These are phyloP conservation scores for Rhizopogon sp. DNA, from an alignment of 768 basidiomycete genomes.

Conservation along the genomic window DNA sequence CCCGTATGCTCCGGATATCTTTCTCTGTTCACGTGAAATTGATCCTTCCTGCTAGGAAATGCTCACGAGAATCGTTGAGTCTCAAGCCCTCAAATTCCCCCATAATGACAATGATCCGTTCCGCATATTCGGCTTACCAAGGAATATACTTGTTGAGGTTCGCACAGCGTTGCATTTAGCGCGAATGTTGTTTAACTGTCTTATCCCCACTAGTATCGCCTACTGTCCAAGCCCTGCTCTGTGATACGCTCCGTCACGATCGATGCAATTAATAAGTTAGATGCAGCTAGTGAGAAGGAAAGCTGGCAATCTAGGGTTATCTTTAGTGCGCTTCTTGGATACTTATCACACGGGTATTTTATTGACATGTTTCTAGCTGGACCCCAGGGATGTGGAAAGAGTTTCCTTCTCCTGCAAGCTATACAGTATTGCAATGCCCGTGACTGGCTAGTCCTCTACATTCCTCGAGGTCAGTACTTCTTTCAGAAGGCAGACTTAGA, in stretches of 20 bases:
- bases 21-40: not conserved
- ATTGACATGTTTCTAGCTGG: constrained; percentile 48
- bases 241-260: constrained; percentile 69
- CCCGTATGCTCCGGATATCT: constrained; percentile 29
- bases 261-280: constrained; percentile 46
- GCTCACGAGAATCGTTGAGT: constrained; percentile 32
- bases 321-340: constrained; percentile 46
- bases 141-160: constrained; percentile 68
- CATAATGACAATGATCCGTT: constrained; percentile 43
- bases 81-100: constrained; percentile 42
- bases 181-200: not conserved
- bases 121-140: constrained; percentile 69
- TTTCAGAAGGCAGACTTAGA: not conserved
- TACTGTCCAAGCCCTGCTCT: constrained; percentile 67
- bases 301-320: constrained; percentile 55
- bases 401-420: constrained; percentile 70
- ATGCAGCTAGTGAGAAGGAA: constrained; percentile 40
- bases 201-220: constrained; percentile 44
- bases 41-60: constrained; percentile 23
- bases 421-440: constrained; percentile 59
- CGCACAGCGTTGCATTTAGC: constrained; percentile 12
- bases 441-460: constrained; percentile 81
- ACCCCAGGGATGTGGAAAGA: constrained; percentile 75
- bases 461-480: constrained; percentile 60
- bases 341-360: not conserved